phyloP scores from a whole-genome alignment of 805 yeast genomes.

The Blastobotrys parvus region DNA sequence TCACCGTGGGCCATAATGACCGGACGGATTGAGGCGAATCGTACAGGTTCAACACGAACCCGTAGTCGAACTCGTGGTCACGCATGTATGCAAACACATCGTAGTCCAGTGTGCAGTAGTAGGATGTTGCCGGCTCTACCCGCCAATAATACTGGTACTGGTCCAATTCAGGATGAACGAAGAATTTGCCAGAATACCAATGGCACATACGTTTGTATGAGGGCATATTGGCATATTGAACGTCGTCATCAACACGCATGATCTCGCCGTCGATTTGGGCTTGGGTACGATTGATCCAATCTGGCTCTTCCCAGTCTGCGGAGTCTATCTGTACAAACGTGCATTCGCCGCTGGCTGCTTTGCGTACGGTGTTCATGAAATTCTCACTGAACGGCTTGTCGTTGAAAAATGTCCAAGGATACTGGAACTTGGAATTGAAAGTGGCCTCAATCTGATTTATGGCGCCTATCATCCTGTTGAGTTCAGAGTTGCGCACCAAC shows the following conservation, averaged over 20 bases:
- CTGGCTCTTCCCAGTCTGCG: slow-evolving; percentile 56
- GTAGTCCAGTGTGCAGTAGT: slow-evolving; percentile 61
- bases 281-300: slow-evolving; percentile 39
- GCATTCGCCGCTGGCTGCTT: slow-evolving; percentile 34
- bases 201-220: slow-evolving; percentile 85
- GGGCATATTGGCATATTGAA: slow-evolving; percentile 51
- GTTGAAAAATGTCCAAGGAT: slow-evolving; percentile 76
- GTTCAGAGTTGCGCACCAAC: slow-evolving; percentile 61
- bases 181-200: slow-evolving; percentile 59
- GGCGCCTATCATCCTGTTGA: slow-evolving; percentile 40
- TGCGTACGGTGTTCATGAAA: slow-evolving; percentile 36
- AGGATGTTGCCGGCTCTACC: slow-evolving; percentile 64
- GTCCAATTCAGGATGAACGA: slow-evolving; percentile 51
- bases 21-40: slow-evolving; percentile 59
- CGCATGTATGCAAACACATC: slow-evolving; percentile 72
- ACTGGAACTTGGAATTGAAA: slow-evolving; percentile 62
- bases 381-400: slow-evolving; percentile 54
- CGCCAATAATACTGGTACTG: slow-evolving; percentile 73
- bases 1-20: slow-evolving; percentile 62
- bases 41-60: slow-evolving; percentile 60
- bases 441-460: slow-evolving; percentile 51
- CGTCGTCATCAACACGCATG: slow-evolving; percentile 32
- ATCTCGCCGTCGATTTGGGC: slow-evolving; percentile 35
- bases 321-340: slow-evolving; percentile 36
- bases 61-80: slow-evolving; percentile 59